A percentile compares a stretch with the other conserved stretches of the same genome.
These are phyloP conservation scores for Cynanchum wilfordii DNA, from an alignment of 257 asterid genomes.

Conservation along the genomic window DNA sequence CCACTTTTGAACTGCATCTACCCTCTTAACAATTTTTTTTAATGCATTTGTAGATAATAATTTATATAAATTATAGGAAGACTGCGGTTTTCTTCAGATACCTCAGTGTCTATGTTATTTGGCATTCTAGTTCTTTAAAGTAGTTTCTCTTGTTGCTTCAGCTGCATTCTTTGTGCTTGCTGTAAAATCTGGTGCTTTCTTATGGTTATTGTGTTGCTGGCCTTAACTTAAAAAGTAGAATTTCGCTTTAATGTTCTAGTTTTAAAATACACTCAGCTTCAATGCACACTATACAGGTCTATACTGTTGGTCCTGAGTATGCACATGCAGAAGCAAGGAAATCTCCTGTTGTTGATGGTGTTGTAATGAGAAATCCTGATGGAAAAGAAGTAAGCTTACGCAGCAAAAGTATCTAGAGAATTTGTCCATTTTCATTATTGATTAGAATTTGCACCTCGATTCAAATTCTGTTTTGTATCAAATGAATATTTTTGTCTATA, in stretches of 20 bases:
- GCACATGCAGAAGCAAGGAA: constrained; percentile 99
- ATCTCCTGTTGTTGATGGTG: constrained; percentile 99
- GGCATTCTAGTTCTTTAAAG: not conserved
- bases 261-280: constrained; percentile 11
- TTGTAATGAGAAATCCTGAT: constrained; percentile 97
- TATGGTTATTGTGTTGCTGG: not conserved
- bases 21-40: not conserved
- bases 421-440: too few species aligned
- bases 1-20: not conserved
- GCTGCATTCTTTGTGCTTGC: not conserved
- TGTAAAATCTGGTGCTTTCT: not conserved
- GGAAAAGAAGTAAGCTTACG: constrained; percentile 84
- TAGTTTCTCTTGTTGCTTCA: not conserved
- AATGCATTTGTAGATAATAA: not conserved
- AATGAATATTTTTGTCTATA: too few species aligned
- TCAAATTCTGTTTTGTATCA: too few species aligned
- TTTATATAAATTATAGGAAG: not conserved
- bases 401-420: not conserved
- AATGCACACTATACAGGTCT: constrained; percentile 48
- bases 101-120: not conserved
- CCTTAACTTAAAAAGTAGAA: not conserved
- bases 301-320: constrained; percentile 95
- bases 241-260: too few species aligned
- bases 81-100: not conserved
- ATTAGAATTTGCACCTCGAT: too few species aligned